Base-by-base conservation (phyloP, 2,329 filamentous ascomycete species). In the Phaeoacremonium minimum region DNA sequence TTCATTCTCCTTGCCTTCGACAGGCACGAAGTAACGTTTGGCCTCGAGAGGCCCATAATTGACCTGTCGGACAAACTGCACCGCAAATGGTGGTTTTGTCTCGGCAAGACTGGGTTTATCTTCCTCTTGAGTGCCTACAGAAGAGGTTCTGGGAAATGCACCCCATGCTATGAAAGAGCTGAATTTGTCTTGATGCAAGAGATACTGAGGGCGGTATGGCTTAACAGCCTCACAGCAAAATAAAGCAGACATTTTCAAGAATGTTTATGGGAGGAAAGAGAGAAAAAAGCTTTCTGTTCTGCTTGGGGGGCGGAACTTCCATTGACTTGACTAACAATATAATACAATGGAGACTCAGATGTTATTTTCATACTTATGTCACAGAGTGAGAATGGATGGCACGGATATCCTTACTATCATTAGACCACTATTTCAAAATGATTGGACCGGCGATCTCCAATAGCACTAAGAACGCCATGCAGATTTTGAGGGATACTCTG, bases 1-100 rank as follows among this genome's bases (percentile, higher is more conserved):
- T 1, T 33, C 40, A 7, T 41, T 32, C 2, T 28, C 33, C 6
- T 22, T 34, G 8, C 32, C 40, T 5, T 32, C 30, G 8, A 20
- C 37, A 6, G 44, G 46, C 15, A 56, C 45, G 35, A 70, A 71
- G 47, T 69, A 71, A 18, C 63, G 46, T 41, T 58, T 69, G 33
- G 50, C 57, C 36, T 71, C 66, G 0, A 66, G 49, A 4, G 64
- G 49, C 2, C 67, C 67, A 40, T 54, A 68, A 45, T 70, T 70
- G 43, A 67, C 52, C 50, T 70, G 66, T 4, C 51, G 53, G 15
- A 70, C 64, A 4, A 70, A 46, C 46, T 71, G 66, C 3, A 71
- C 45, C 13, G 48, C 64, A 15, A 45, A 57, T 1, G 41, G 30
- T 3, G 48, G 35, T 7, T 33, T 32, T 6, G 41, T 15, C 3